These are phyloP conservation scores for Neoboletus subvelutipes DNA, from an alignment of 768 basidiomycete genomes.

Conservation along the genomic window DNA sequence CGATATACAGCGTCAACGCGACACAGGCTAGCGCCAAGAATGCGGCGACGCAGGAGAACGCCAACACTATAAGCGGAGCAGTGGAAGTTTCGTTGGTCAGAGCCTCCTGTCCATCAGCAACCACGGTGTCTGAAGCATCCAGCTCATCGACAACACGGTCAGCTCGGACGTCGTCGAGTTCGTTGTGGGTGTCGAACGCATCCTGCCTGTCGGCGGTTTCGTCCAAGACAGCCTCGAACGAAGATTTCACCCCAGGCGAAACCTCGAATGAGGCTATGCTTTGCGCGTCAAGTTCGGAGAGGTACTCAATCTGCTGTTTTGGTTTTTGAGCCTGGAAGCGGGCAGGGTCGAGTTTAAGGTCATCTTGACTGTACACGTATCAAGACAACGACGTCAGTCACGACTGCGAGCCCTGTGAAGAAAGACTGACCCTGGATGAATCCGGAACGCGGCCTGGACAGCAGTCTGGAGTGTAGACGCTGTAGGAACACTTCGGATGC, in stretches of 20 bases:
- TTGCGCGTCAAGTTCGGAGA: slow-evolving; percentile 29
- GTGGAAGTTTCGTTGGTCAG: background rate
- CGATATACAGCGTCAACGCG: slow-evolving; percentile 20
- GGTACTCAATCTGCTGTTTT: slow-evolving; percentile 31
- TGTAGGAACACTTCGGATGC: slow-evolving; percentile 7
- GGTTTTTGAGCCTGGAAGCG: slow-evolving; percentile 32
- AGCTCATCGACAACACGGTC: background rate
- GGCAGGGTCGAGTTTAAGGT: slow-evolving; percentile 20
- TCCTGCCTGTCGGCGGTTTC: slow-evolving; percentile 22
- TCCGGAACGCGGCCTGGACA: slow-evolving; percentile 38
- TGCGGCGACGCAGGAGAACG: slow-evolving; percentile 27
- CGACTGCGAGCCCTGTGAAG: background rate
- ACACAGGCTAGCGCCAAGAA: slow-evolving; percentile 26
- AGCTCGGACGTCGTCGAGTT: background rate
- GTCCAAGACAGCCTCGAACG: slow-evolving; percentile 25
- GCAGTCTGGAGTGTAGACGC: slow-evolving; percentile 29
- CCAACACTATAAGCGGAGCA: slow-evolving; percentile 18
- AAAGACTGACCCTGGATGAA: slow-evolving; percentile 38
- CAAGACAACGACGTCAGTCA: slow-evolving; percentile 13
- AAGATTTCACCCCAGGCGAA: slow-evolving; percentile 2
- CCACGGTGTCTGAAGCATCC: background rate
- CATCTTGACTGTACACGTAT: slow-evolving; percentile 20
- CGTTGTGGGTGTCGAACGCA: slow-evolving; percentile 19
- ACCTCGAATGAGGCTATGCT: slow-evolving; percentile 30
- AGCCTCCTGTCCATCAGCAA: background rate